Conservation (phyloP, 208 protist species). For the Crithidia bombi region DNA sequence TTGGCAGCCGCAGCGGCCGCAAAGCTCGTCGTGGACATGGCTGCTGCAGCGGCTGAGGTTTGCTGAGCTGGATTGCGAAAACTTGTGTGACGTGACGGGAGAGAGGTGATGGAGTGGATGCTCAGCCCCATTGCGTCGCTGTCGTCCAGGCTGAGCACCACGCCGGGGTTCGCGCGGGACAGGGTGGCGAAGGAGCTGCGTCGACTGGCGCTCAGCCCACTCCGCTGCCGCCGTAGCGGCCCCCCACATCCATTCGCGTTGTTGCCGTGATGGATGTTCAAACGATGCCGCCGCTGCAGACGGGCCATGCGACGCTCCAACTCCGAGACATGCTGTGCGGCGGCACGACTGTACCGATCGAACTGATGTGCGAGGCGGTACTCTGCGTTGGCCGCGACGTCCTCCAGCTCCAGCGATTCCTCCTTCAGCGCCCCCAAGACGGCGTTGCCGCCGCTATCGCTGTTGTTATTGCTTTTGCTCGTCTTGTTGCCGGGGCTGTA, state of each 20-base stretch:
- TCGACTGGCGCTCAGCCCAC: conserved; percentile 7
- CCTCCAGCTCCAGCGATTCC: conserved; percentile 60
- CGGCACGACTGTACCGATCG: conserved; percentile 64
- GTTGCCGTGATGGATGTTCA: not conserved
- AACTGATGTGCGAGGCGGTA: conserved; percentile 72
- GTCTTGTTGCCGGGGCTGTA: too few species aligned
- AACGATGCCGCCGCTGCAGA: conserved; percentile 18
- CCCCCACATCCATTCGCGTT: conserved; percentile 8
- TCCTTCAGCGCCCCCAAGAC: conserved; percentile 10
- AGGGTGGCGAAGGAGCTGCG: conserved; percentile 3
- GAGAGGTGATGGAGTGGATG: not conserved
- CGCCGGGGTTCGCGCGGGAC: not conserved
- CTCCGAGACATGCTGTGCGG: conserved; percentile 56
- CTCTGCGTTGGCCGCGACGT: conserved; percentile 78
- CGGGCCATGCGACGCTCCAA: conserved; percentile 50
- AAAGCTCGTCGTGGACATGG: too few species aligned
- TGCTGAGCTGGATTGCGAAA: not conserved
- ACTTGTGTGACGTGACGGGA: not conserved
- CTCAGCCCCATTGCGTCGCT: conserved; percentile 3
- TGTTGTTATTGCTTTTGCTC: conserved; percentile 1
- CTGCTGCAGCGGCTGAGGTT: not conserved
- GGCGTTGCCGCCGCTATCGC: not conserved
- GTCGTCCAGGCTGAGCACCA: not conserved
- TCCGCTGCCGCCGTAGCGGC: not conserved
- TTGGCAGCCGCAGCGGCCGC: too few species aligned